phyloP scores from a whole-genome alignment of 179 eudicot species.

The Silene vulgaris region DNA sequence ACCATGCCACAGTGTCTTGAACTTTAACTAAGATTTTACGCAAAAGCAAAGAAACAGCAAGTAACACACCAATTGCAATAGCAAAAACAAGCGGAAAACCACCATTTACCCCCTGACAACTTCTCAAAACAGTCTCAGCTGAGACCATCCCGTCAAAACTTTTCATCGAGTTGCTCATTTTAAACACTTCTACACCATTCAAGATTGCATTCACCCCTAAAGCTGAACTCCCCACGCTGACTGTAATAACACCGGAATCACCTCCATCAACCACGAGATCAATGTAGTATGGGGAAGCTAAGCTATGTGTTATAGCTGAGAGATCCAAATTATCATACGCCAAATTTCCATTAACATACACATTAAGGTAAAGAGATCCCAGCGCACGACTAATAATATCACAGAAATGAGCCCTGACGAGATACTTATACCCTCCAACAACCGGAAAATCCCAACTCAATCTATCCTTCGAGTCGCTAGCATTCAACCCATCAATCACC shows the following conservation, averaged over 20 bases:
- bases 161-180: slow-evolving; percentile 58
- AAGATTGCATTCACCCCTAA: slow-evolving; percentile 59
- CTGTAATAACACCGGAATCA: slow-evolving; percentile 35
- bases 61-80: slow-evolving; percentile 52
- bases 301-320: slow-evolving; percentile 28
- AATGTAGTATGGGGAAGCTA: slow-evolving; percentile 79
- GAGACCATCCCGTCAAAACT: slow-evolving; percentile 66
- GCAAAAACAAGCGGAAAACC: slow-evolving; percentile 41
- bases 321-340: slow-evolving; percentile 60
- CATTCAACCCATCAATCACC: slow-evolving; percentile 34
- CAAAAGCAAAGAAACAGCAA: slow-evolving; percentile 51
- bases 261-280: slow-evolving; percentile 59
- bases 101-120: slow-evolving; percentile 29
- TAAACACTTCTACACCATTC: slow-evolving; percentile 77
- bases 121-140: slow-evolving; percentile 31
- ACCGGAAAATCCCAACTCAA: slow-evolving; percentile 65
- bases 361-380: slow-evolving; percentile 60
- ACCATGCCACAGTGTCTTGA: slow-evolving; percentile 48
- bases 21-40: slow-evolving; percentile 39
- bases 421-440: slow-evolving; percentile 45
- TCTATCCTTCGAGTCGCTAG: slow-evolving; percentile 29
- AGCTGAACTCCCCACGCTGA: slow-evolving; percentile 54
- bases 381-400: slow-evolving; percentile 64
- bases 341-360: slow-evolving; percentile 59
- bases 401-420: slow-evolving; percentile 78